Evolutionary conservation across 176 grass and related monocot species (phyloP), one percentile per base, ranked within the genome.

Genomic region (Hordeum marinum): DNA sequence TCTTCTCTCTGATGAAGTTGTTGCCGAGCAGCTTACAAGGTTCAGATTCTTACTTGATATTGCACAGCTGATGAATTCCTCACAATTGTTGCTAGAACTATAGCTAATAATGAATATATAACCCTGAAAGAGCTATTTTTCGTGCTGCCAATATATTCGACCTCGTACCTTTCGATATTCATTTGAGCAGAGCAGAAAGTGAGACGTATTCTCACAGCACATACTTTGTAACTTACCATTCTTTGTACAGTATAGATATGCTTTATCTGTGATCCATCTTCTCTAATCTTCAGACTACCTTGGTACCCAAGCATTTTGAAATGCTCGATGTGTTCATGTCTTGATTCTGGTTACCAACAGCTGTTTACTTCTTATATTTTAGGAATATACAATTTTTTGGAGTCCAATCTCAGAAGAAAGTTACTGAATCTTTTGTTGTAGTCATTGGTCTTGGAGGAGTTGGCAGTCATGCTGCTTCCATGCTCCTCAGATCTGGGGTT

Each of bases 331-430:
- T 70, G 61, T 20, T 54, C 54, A 73, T 79, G 21, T 11, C 69
- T 82, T 24, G 13, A 24, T 39, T 72, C 24, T 63, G 69, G 11
- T 90, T 76, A 66, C 27, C 21, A 63, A 68, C 29, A 61, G 71
- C 10, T 72, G 20, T 73, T 76, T 71, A 23, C 82, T 72, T 76
- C 36, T 72, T 25, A 18, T 82, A 43, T 46, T 31, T 37, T 65
- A 99, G 96, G 93, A 99, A 96, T 66, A 94, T 99, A 80, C 96
- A 96, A 61, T 99, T 99, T 87, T 99, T 99, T 82, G 96, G 93
- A 68, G 42, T 85, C 34, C 90, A 99, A 68, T 94, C 88, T 48
- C 93, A 99, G 88, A 87, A 82, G 86, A 91, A 96, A 91, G 91
- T 99, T 67, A 96, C 86, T 9, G 78, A 82, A 75, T 92, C 93